These are phyloP conservation scores for Mollisia scopiformis DNA, from an alignment of 2,329 filamentous ascomycete genomes.

Conservation along the genomic window DNA sequence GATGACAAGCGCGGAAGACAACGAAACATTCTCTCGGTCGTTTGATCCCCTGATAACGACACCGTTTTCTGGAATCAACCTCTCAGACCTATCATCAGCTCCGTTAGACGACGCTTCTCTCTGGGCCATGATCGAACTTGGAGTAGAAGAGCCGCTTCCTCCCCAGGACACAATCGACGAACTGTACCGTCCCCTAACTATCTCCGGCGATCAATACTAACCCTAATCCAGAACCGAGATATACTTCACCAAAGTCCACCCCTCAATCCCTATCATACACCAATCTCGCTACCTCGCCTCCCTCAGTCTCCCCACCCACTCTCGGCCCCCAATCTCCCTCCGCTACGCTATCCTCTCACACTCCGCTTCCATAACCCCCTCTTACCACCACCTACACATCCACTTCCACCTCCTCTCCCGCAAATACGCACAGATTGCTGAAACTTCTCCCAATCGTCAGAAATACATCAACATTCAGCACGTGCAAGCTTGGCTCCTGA, in stretches of 20 bases:
- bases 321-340: conserved; percentile 81
- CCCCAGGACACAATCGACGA: conserved; percentile 89
- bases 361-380: conserved; percentile 79
- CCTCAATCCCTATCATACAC: conserved; percentile 83
- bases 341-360: conserved; percentile 95
- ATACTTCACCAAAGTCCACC: conserved; percentile 87
- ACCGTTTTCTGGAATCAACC: neutral
- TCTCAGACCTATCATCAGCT: neutral
- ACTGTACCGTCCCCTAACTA: conserved; percentile 1
- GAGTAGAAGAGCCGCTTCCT: conserved; percentile 38
- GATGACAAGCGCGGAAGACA: neutral
- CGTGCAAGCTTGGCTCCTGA: conserved; percentile 78
- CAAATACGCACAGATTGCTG: conserved; percentile 86
- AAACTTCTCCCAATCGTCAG: conserved; percentile 78
- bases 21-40: neutral
- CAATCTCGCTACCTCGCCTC: conserved; percentile 80
- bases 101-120: neutral
- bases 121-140: conserved; percentile 11
- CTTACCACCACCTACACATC: conserved; percentile 75
- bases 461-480: conserved; percentile 81
- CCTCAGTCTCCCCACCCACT: conserved; percentile 81
- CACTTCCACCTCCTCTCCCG: conserved; percentile 85
- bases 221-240: conserved; percentile 65
- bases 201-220: neutral
- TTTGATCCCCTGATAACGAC: neutral